Conservation (phyloP, 805 yeast genomes). For the Pichia ethanolica region DNA sequence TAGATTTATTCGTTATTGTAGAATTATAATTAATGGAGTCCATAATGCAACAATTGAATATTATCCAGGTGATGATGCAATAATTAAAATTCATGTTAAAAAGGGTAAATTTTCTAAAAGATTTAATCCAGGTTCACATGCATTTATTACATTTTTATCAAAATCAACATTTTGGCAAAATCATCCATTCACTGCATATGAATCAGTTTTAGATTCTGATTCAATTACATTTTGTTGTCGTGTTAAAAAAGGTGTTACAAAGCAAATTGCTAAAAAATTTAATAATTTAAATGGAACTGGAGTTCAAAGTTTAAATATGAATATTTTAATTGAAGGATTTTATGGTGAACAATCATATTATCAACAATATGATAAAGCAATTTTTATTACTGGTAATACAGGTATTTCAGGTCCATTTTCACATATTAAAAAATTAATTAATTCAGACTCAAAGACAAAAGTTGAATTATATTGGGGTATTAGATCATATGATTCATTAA, state of each 20-base stretch:
- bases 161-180: constrained; percentile 42
- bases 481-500: constrained; percentile 42
- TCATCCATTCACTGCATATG: constrained; percentile 62
- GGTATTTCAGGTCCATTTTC: constrained; percentile 59
- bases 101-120: constrained; percentile 41
- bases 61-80: constrained; percentile 38
- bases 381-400: constrained; percentile 66
- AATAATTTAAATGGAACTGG: constrained; percentile 16
- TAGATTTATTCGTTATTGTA: constrained; percentile 37
- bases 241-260: constrained; percentile 54
- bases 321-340: constrained; percentile 57
- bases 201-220: constrained; percentile 28
- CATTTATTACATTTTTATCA: constrained; percentile 50
- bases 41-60: constrained; percentile 24
- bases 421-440: constrained; percentile 31
- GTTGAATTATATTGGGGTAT: constrained; percentile 58
- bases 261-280: constrained; percentile 26
- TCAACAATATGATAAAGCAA: constrained; percentile 43
- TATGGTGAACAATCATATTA: constrained; percentile 54
- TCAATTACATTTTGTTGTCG: constrained; percentile 39
- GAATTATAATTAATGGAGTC: constrained; percentile 33
- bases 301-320: constrained; percentile 17
- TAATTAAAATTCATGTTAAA: constrained; percentile 39
- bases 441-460: constrained; percentile 25
- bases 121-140: constrained; percentile 52